These are phyloP conservation scores for Wickerhamiella allomyrinae DNA, from an alignment of 805 yeast genomes.

Conservation along the genomic window DNA sequence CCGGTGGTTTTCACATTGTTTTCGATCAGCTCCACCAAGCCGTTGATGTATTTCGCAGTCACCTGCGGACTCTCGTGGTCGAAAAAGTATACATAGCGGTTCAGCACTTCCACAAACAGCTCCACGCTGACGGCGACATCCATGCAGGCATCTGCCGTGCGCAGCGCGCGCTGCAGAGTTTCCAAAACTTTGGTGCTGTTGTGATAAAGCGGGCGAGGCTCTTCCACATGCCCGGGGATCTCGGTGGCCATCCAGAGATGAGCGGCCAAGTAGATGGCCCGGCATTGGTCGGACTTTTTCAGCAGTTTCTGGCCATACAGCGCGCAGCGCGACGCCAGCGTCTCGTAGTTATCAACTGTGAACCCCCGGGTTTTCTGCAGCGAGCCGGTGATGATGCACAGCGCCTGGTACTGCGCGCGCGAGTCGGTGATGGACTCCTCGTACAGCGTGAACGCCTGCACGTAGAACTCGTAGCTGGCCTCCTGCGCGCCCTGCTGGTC, in stretches of 20 bases:
- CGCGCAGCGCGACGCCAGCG: constrained; percentile 70
- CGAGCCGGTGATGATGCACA: constrained; percentile 36
- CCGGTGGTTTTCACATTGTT: constrained; percentile 24
- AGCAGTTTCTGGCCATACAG: constrained; percentile 76
- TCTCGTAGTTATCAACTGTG: constrained; percentile 58
- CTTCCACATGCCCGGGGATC: constrained; percentile 29
- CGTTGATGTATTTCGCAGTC: constrained; percentile 64
- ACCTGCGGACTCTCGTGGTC: constrained; percentile 63
- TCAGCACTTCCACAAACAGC: constrained; percentile 78
- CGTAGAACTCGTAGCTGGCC: constrained; percentile 74
- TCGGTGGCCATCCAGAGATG: constrained; percentile 92
- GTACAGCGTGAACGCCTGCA: constrained; percentile 72
- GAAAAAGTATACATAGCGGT: constrained; percentile 72
- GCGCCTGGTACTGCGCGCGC: constrained; percentile 38
- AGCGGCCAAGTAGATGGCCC: constrained; percentile 74
- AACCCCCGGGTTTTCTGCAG: constrained; percentile 39
- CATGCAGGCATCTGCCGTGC: constrained; percentile 91
- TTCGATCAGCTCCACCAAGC: constrained; percentile 64
- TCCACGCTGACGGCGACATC: constrained; percentile 62
- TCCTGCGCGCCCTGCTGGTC: constrained; percentile 62
- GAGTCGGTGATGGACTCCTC: constrained; percentile 50
- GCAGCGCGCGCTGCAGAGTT: constrained; percentile 71
- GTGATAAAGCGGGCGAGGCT: constrained; percentile 6
- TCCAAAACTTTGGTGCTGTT: constrained; percentile 51
- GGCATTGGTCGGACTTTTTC: constrained; percentile 88